Percentiles rank a stretch among this genome's conserved stretches.
Evolutionary conservation across 2,329 filamentous ascomycete species (phyloP).

Genomic region (Claviceps sorghi): DNA sequence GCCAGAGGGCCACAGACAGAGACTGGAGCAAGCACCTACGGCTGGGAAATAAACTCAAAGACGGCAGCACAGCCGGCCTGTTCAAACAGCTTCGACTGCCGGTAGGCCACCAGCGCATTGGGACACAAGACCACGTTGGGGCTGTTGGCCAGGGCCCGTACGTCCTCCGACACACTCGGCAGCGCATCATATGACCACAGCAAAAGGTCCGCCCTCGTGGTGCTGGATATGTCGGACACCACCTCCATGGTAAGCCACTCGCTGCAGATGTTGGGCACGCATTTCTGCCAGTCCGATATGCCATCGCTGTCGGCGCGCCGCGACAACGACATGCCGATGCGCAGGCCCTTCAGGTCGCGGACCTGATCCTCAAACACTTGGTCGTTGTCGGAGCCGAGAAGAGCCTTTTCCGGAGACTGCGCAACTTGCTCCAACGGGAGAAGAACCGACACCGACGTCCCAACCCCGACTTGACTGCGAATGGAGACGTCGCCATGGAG

Average conservation of each 20-base stretch:
- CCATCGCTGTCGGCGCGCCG: not conserved
- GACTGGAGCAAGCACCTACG: too few species aligned
- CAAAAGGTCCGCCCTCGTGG: conserved; percentile 13
- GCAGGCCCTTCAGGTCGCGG: conserved; percentile 15
- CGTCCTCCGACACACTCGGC: not conserved
- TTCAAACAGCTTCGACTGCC: conserved; percentile 1
- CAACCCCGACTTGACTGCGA: conserved; percentile 24
- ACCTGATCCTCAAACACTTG: conserved; percentile 24
- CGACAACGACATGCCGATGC: not conserved
- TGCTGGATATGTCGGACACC: conserved; percentile 5
- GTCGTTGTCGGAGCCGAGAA: conserved; percentile 37
- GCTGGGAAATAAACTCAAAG: conserved; percentile 1
- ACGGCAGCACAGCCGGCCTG: not conserved
- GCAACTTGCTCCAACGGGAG: conserved; percentile 13
- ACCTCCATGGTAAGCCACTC: conserved; percentile 21
- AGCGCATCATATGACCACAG: conserved; percentile 8
- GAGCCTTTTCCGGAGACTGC: conserved; percentile 1
- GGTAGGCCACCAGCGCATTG: not conserved
- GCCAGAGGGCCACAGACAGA: too few species aligned
- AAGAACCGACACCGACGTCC: conserved; percentile 21
- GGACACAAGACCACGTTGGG: not conserved
- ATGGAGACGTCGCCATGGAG: conserved; percentile 46
- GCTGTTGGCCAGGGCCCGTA: not conserved
- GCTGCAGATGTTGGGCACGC: conserved; percentile 13
- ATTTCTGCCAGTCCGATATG: conserved; percentile 5